Base-by-base conservation (phyloP, 2,329 filamentous ascomycete genomes). In the Penicillium palitans region DNA sequence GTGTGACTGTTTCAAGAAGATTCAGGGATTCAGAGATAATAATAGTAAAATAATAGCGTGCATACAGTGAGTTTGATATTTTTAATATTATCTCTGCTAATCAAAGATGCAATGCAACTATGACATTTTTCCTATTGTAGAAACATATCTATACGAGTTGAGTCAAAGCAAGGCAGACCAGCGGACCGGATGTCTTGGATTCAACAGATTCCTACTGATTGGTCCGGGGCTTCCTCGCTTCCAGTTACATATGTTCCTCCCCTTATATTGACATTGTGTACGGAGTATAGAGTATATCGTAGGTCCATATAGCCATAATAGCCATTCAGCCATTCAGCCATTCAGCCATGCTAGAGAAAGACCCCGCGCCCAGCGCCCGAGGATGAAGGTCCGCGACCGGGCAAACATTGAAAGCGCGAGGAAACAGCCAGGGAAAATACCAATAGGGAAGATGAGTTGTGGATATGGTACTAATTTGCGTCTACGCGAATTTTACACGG, bases 151-250 rank as follows among this genome's bases (percentile, higher is more conserved):
- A 54, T 54, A 54, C 40, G 47, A 52, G 27, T 58, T 58, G 55
- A 54, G 27, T 58, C 50, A 54, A 17, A 44, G 9, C 50, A 19
- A 54, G 49, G 55, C 49, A 46, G 41, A 53, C 37, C 35, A 53
- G 49, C 42, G 55, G 42, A 47, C 31, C 9, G 2, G 24, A 45
- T 35, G 40, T 44, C 41, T 51, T 39, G 40, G 47, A 33, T 45
- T 21, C 24, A 17, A 37, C 9, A 31, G 2, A 17, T 21, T 25
- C 13, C 9, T 17, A 17, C 19, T 45, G 17, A 45, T 57, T 57
- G 40, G 40, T 2, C 24, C 31, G 40, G 41, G 33, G 17, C 5
- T 29, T 41, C 27, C 17, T 49, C 52, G 37, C 19, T 13, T 47
- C n/a, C 21, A 31, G 29, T 33, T 15, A 33, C 31, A 31, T 4